Evolutionary conservation across 164 flowering plant species (phyloP).

Genomic region (Stephania japonica): DNA sequence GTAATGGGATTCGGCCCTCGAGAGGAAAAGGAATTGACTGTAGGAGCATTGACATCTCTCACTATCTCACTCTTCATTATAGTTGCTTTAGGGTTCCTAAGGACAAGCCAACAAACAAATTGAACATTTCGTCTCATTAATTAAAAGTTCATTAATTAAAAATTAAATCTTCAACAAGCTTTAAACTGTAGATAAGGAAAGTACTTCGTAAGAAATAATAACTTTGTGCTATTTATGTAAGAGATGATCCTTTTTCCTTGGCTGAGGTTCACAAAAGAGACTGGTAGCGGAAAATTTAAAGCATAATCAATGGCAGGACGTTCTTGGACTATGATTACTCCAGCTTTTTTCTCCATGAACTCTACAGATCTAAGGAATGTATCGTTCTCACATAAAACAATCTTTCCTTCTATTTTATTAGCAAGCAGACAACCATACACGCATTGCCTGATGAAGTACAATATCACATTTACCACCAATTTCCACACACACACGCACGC

Average conservation of each 20-base stretch:
- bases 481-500: background rate
- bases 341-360: background rate
- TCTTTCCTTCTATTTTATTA: too few relatives aligned
- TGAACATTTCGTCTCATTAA: background rate
- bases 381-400: too few relatives aligned
- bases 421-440: too few relatives aligned
- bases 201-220: background rate
- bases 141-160: background rate
- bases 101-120: background rate
- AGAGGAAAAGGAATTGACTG: slow-evolving; percentile 42
- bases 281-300: background rate
- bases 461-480: too few relatives aligned
- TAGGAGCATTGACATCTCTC: slow-evolving; percentile 32
- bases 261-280: background rate
- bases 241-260: background rate
- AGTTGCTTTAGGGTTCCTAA: slow-evolving; percentile 1
- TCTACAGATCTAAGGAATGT: background rate
- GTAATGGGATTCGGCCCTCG: slow-evolving; percentile 43
- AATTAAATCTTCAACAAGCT: too few relatives aligned
- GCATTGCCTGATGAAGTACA: too few relatives aligned
- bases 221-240: background rate
- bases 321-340: background rate
- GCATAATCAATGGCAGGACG: background rate
- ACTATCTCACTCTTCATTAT: slow-evolving; percentile 24
- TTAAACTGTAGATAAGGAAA: too few relatives aligned